phyloP scores from a whole-genome alignment of 164 flowering plant genomes.

The Protea cynaroides region DNA sequence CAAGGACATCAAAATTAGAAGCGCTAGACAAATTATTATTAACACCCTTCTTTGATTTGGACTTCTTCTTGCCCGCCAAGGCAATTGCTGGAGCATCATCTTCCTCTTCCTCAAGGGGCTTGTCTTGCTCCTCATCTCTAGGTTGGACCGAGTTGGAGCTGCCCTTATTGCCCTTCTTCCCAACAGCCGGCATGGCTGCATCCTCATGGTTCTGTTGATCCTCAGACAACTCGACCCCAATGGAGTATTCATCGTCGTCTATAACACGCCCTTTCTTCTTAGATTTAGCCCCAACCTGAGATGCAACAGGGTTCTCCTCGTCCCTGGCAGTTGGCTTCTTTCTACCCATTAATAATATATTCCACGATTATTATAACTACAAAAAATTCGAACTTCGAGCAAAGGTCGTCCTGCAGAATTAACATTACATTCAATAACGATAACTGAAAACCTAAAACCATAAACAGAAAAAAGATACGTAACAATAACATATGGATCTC shows the following conservation, averaged over 20 bases:
- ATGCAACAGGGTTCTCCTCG: conserved; percentile 29
- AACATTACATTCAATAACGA: too few species aligned
- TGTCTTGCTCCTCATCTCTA: conserved; percentile 26
- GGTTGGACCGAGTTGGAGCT: conserved; percentile 15
- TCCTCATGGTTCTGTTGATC: conserved; percentile 37
- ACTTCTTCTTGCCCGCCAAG: conserved; percentile 48
- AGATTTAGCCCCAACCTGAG: conserved; percentile 37
- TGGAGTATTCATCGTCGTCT: conserved; percentile 77
- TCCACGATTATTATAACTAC: background rate
- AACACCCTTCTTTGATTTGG: conserved; percentile 39
- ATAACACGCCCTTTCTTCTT: conserved; percentile 57
- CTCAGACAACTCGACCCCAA: conserved; percentile 53
- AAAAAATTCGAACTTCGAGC: background rate
- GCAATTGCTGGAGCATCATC: conserved; percentile 23
- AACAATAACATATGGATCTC: background rate
- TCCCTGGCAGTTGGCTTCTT: conserved; percentile 55
- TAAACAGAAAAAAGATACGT: background rate
- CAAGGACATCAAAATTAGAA: conserved; percentile 20
- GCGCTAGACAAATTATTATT: conserved; percentile 21
- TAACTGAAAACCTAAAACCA: background rate
- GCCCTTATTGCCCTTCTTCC: conserved; percentile 57
- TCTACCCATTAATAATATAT: conserved; percentile 41
- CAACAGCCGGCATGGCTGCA: conserved; percentile 20
- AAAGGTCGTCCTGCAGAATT: background rate
- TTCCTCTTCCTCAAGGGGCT: conserved; percentile 14